These are phyloP conservation scores for Alternaria triticimaculans DNA, from an alignment of 2,329 filamentous ascomycete genomes.

Conservation along the genomic window DNA sequence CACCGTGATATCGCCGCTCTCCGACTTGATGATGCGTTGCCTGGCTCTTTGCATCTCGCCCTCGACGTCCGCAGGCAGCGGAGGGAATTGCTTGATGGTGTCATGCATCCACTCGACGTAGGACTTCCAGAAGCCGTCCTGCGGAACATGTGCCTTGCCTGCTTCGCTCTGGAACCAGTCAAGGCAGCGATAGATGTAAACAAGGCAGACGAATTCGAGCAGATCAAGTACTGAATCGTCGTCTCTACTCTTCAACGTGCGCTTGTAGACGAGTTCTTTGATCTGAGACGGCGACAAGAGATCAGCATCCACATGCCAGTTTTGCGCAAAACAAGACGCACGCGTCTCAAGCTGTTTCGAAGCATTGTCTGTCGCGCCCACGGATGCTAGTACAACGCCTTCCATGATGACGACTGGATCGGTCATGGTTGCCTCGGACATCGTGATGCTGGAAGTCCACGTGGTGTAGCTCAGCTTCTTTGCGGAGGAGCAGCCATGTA, in stretches of 20 bases:
- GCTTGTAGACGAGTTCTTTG: conserved; percentile 6
- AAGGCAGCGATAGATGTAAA: conserved; percentile 8
- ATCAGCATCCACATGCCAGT: conserved; percentile 12
- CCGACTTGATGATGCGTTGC: conserved; percentile 2
- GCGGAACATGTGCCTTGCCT: conserved; percentile 5
- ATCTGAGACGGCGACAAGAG: conserved; percentile 3
- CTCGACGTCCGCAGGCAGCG: conserved; percentile 2
- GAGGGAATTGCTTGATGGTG: conserved; percentile 5
- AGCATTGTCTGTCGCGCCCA: background rate
- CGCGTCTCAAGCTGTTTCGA: conserved; percentile 6
- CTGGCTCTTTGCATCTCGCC: conserved; percentile 7
- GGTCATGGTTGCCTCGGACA: conserved; percentile 4
- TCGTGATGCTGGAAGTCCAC: conserved; percentile 5
- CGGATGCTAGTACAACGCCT: conserved; percentile 4
- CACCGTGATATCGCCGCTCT: conserved; percentile 10
- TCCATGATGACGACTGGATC: conserved; percentile 8
- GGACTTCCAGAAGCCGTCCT: conserved; percentile 9
- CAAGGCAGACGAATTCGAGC: conserved; percentile 6
- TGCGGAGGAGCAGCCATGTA: conserved; percentile 6
- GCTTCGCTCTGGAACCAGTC: conserved; percentile 8
- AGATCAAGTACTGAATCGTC: conserved; percentile 11
- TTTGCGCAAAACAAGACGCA: conserved; percentile 9
- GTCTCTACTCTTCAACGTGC: conserved; percentile 11
- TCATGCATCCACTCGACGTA: conserved; percentile 13
- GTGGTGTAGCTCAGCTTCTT: conserved; percentile 14